Conservation (phyloP, 257 asterid species). For the Nicotiana sylvestris region DNA sequence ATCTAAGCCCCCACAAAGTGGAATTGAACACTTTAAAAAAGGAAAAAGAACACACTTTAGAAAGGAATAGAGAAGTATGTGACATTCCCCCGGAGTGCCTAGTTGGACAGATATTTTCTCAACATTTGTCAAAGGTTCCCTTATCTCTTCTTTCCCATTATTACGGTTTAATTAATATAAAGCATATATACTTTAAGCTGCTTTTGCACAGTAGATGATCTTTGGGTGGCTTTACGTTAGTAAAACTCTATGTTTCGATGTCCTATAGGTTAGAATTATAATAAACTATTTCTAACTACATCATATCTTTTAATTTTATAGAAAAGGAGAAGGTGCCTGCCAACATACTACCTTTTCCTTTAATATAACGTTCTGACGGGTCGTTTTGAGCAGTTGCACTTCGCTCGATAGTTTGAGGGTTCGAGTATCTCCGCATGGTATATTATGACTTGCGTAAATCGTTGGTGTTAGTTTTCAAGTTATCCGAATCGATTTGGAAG, state of each 20-base stretch:
- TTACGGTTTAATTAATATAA: background rate
- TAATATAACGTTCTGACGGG: too few relatives aligned
- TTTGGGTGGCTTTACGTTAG: background rate
- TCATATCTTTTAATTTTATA: background rate
- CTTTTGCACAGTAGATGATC: background rate
- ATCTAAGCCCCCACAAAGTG: background rate
- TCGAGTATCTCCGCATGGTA: too few relatives aligned
- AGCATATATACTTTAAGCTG: background rate
- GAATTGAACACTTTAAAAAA: background rate
- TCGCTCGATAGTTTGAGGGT: too few relatives aligned
- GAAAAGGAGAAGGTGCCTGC: background rate
- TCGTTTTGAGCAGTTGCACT: too few relatives aligned
- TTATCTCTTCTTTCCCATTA: slow-evolving; percentile 4
- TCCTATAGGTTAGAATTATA: background rate
- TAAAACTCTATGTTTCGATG: background rate
- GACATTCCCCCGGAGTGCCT: background rate
- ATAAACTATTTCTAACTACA: background rate
- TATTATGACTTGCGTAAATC: too few relatives aligned
- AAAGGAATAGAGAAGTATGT: background rate
- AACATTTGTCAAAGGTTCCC: background rate
- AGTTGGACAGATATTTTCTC: background rate
- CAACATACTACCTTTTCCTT: background rate
- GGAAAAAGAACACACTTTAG: background rate
- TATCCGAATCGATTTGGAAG: too few relatives aligned
- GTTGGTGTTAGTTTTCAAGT: too few relatives aligned